phyloP scores from a whole-genome alignment of 2,329 filamentous ascomycete genomes.

The Trichoderma koningii region DNA sequence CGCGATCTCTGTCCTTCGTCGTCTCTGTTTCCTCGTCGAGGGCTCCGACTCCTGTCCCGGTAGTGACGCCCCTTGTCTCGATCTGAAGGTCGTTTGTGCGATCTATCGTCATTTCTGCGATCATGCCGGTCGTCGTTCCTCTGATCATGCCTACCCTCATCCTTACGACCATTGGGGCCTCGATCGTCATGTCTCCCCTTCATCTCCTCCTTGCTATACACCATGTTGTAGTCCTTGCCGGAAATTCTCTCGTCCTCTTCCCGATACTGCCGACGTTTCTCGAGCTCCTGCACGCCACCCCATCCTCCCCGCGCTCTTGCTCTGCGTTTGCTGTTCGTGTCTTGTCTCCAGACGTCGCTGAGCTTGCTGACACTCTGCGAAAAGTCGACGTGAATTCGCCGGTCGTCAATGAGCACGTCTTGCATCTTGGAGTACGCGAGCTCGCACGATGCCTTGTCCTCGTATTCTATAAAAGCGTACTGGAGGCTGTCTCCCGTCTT shows the following conservation, averaged over 20 bases:
- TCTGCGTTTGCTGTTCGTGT: conserved; percentile 78
- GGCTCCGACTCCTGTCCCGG: conserved; percentile 50
- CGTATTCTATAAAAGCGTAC: conserved; percentile 97
- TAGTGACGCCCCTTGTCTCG: conserved; percentile 20
- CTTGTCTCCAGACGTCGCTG: conserved; percentile 84
- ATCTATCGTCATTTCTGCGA: conserved; percentile 27
- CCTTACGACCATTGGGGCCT: conserved; percentile 23
- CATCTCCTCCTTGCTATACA: conserved; percentile 75
- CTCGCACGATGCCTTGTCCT: conserved; percentile 89
- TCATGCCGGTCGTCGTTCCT: conserved; percentile 30
- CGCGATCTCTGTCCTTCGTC: conserved; percentile 31
- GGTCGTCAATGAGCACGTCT: conserved; percentile 92
- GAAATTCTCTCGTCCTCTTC: conserved; percentile 56
- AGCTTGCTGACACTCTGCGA: conserved; percentile 90
- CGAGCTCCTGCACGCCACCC: conserved; percentile 83
- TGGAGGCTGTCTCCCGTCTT: conserved; percentile 93
- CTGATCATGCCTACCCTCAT: conserved; percentile 10
- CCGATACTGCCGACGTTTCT: conserved; percentile 89
- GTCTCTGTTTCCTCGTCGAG: conserved; percentile 39
- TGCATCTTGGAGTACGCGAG: conserved; percentile 99
- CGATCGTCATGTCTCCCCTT: conserved; percentile 47
- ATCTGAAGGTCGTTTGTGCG: background rate
- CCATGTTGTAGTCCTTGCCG: conserved; percentile 68
- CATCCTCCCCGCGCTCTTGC: conserved; percentile 71
- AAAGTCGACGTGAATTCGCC: conserved; percentile 97